Percentiles rank a stretch among this genome's conserved stretches.
These are phyloP conservation scores for Chaetomium sp. DNA, from an alignment of 2,329 filamentous ascomycete genomes.

Conservation along the genomic window DNA sequence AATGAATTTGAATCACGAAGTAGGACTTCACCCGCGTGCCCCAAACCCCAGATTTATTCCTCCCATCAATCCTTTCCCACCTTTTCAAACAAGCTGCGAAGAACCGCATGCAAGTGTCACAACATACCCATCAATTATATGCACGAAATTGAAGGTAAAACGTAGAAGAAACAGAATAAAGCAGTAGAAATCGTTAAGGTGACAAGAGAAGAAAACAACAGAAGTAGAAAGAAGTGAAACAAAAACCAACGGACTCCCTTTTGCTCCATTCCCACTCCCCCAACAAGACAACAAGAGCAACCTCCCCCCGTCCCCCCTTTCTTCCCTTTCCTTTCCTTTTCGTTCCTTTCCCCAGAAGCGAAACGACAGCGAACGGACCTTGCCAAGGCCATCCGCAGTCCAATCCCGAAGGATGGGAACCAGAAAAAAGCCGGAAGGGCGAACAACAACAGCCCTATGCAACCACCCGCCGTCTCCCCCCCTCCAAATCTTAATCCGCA, in stretches of 20 bases:
- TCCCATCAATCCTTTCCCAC: too few relatives aligned
- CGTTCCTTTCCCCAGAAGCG: not conserved
- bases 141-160: not conserved
- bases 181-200: not conserved
- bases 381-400: too few relatives aligned
- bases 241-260: constrained; percentile 12
- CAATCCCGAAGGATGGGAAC: too few relatives aligned
- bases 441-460: too few relatives aligned
- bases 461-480: too few relatives aligned
- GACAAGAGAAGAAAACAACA: not conserved
- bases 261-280: constrained; percentile 12
- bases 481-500: too few relatives aligned
- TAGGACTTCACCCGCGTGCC: too few relatives aligned
- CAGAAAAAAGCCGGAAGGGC: too few relatives aligned
- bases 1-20: too few relatives aligned
- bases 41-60: too few relatives aligned
- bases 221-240: not conserved
- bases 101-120: not conserved
- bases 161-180: constrained; percentile 1
- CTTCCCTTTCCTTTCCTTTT: not conserved
- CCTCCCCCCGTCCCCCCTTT: not conserved
- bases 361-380: too few relatives aligned
- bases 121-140: constrained; percentile 8
- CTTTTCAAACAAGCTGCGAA: too few relatives aligned
- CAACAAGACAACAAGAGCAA: constrained; percentile 9